Percentiles rank a stretch among this genome's conserved stretches.
Conservation (phyloP, 148 eudicot species). For the Polygonum maritimum region DNA sequence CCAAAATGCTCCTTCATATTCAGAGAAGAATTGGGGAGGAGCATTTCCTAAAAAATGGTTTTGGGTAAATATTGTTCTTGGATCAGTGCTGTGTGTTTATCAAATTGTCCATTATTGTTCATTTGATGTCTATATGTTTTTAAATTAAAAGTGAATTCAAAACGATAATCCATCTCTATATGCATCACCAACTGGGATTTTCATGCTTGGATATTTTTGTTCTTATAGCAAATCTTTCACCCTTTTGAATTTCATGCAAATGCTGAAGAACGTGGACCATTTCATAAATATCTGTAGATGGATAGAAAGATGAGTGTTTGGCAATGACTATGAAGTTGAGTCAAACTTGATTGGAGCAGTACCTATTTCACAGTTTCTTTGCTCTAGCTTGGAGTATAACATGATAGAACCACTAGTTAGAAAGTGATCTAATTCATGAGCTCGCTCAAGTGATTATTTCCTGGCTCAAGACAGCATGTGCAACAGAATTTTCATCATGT, state of each 20-base stretch:
- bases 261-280: too few species aligned
- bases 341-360: not conserved
- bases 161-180: not conserved
- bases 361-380: not conserved
- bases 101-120: not conserved
- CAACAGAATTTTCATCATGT: not conserved
- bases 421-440: not conserved
- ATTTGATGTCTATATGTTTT: not conserved
- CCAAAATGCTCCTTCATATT: constrained; percentile 89
- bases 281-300: not conserved
- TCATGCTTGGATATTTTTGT: not conserved
- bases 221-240: not conserved
- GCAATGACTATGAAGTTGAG: not conserved
- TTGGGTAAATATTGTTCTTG: constrained; percentile 54
- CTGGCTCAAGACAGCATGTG: not conserved
- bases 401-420: not conserved
- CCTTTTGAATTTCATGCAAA: not conserved
- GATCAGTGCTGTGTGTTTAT: not conserved
- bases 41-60: constrained; percentile 96
- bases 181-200: not conserved
- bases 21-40: constrained; percentile 98
- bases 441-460: not conserved
- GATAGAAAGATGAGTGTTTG: not conserved
- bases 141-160: constrained; percentile 2
- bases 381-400: not conserved